A percentile compares a stretch with the other conserved stretches of the same genome.
phyloP scores from a whole-genome alignment of 768 basidiomycete species.

The Pholiota microspora region DNA sequence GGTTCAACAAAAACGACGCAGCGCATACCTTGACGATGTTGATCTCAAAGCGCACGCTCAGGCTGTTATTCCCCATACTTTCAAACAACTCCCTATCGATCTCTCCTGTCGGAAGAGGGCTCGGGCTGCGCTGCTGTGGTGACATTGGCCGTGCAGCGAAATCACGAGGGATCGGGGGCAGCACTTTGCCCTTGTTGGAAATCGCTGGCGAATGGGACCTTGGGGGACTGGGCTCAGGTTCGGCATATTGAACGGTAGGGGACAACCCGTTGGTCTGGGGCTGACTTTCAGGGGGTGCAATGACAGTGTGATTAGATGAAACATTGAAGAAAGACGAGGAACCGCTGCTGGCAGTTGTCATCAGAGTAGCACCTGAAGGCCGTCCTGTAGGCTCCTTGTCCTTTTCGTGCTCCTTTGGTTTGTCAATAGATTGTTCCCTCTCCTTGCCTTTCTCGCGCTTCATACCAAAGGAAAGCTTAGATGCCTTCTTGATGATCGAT shows the following conservation, averaged over 20 bases:
- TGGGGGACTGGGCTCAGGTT: constrained; percentile 29
- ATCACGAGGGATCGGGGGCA: constrained; percentile 83
- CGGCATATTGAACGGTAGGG: constrained; percentile 18
- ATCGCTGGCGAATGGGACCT: constrained; percentile 34
- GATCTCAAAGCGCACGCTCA: constrained; percentile 95
- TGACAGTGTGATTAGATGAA: constrained; percentile 47
- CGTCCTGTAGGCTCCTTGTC: constrained; percentile 33
- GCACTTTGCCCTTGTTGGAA: constrained; percentile 59
- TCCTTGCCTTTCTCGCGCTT: constrained; percentile 53
- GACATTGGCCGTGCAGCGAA: constrained; percentile 37
- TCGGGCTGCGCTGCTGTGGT: constrained; percentile 37
- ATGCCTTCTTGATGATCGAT: constrained; percentile 69
- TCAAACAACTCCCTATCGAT: constrained; percentile 71
- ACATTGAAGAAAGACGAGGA: constrained; percentile 89
- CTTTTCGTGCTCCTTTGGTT: constrained; percentile 42
- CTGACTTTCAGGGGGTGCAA: constrained; percentile 17
- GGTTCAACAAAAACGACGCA: not conserved
- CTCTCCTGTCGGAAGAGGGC: constrained; percentile 63
- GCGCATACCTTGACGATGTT: constrained; percentile 89
- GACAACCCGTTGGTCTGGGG: constrained; percentile 26
- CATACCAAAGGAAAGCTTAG: constrained; percentile 75
- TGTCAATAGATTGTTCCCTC: constrained; percentile 41
- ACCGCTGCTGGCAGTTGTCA: constrained; percentile 68
- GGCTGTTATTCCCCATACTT: constrained; percentile 66
- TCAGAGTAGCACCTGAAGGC: constrained; percentile 47